Conservation (phyloP, 177 flowering plant genomes). For the Vitis hybrid region DNA sequence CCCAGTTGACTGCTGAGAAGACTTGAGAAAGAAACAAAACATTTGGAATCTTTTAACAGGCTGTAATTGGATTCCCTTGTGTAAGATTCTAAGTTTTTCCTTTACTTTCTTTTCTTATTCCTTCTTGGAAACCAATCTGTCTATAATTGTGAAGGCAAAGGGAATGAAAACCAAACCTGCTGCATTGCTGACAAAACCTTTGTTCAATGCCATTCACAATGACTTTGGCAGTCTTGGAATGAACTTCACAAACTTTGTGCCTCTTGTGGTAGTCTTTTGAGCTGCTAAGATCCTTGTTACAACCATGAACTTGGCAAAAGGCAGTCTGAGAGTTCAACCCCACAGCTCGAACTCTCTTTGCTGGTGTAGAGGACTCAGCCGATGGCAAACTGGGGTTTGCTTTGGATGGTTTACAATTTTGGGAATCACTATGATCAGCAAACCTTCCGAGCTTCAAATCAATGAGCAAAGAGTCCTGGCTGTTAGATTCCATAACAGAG, state of each 20-base stretch:
- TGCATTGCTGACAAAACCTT: constrained; percentile 87
- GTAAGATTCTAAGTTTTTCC: background rate
- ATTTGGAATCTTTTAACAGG: background rate
- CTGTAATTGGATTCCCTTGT: background rate
- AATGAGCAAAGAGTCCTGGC: constrained; percentile 39
- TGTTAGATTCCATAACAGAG: constrained; percentile 36
- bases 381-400: constrained; percentile 16
- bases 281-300: constrained; percentile 64
- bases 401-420: constrained; percentile 8
- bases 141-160: background rate
- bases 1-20: too few relatives aligned
- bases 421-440: constrained; percentile 32
- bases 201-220: constrained; percentile 71
- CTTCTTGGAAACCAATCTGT: background rate
- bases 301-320: constrained; percentile 74
- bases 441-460: constrained; percentile 63
- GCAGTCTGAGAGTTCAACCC: constrained; percentile 18
- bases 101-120: background rate
- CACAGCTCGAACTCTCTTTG: constrained; percentile 25
- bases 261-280: constrained; percentile 78
- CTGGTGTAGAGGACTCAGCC: constrained; percentile 21
- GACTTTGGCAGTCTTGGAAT: constrained; percentile 71
- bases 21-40: too few relatives aligned
- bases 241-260: constrained; percentile 79
- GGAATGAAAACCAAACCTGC: constrained; percentile 49